These are phyloP conservation scores for Russula sp. DNA, from an alignment of 768 basidiomycete species.

Conservation along the genomic window DNA sequence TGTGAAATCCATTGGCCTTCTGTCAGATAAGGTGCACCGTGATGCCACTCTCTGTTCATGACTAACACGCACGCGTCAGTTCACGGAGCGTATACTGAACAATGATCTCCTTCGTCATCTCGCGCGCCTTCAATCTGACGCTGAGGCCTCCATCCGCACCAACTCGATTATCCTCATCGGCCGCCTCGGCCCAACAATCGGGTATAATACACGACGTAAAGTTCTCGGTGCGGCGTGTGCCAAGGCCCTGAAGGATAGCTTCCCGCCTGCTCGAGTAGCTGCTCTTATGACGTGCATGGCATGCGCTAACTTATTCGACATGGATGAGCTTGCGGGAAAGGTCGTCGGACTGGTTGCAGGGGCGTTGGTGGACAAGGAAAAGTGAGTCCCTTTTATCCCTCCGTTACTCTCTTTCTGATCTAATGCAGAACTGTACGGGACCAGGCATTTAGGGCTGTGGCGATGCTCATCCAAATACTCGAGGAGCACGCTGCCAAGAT, in stretches of 20 bases:
- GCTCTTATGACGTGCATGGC: constrained; percentile 96
- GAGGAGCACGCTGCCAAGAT: constrained; percentile 77
- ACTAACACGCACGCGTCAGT: constrained; percentile 42
- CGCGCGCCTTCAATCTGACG: constrained; percentile 88
- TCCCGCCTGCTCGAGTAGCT: constrained; percentile 90
- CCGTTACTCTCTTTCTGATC: constrained; percentile 9
- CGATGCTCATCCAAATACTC: constrained; percentile 79
- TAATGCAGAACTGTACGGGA: constrained; percentile 77
- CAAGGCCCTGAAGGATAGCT: constrained; percentile 82
- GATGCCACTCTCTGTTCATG: neutral
- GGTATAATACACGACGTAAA: constrained; percentile 87
- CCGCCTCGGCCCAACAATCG: constrained; percentile 79
- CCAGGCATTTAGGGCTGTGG: constrained; percentile 92
- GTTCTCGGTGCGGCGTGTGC: constrained; percentile 96
- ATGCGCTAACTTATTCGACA: constrained; percentile 83
- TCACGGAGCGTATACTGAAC: constrained; percentile 89
- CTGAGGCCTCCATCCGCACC: constrained; percentile 92
- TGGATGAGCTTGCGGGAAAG: constrained; percentile 83
- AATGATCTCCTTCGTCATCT: constrained; percentile 93
- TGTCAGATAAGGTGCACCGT: constrained; percentile 75
- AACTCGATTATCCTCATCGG: constrained; percentile 97
- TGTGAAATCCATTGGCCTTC: constrained; percentile 76
- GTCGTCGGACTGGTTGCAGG: constrained; percentile 85
- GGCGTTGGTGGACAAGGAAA: constrained; percentile 86
- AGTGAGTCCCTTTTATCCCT: constrained; percentile 48